Conservation (phyloP, 2,329 filamentous ascomycete species). For the Sclerotinia glacialis region DNA sequence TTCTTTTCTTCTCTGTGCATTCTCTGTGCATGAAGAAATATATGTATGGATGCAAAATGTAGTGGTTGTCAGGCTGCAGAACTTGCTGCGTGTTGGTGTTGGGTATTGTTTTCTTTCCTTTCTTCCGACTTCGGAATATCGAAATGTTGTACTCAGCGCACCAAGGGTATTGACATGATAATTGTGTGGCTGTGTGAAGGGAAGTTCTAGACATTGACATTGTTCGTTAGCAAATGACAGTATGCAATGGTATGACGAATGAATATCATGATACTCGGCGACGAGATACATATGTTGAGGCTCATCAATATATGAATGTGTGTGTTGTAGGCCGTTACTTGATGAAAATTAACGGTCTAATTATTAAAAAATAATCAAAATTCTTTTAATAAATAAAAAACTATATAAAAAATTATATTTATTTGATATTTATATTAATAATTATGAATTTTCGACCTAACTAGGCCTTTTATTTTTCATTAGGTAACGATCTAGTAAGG, state of each 20-base stretch:
- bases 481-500: too few species aligned
- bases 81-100: constrained; percentile 5
- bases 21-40: background rate
- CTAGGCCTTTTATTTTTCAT: too few species aligned
- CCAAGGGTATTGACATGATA: background rate
- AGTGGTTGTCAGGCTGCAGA: constrained; percentile 17
- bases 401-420: too few species aligned
- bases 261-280: background rate
- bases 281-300: background rate
- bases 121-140: constrained; percentile 16
- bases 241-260: background rate
- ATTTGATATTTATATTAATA: too few species aligned
- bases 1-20: background rate
- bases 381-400: too few species aligned
- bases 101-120: constrained; percentile 17
- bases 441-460: too few species aligned
- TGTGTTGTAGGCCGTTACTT: too few species aligned
- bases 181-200: background rate
- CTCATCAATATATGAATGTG: background rate
- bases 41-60: background rate
- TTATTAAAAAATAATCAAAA: too few species aligned
- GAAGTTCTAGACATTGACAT: background rate
- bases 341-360: too few species aligned
- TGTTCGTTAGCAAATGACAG: background rate
- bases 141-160: constrained; percentile 10